These are phyloP conservation scores for Hortiboletus campestris DNA, from an alignment of 768 basidiomycete genomes.

Conservation along the genomic window DNA sequence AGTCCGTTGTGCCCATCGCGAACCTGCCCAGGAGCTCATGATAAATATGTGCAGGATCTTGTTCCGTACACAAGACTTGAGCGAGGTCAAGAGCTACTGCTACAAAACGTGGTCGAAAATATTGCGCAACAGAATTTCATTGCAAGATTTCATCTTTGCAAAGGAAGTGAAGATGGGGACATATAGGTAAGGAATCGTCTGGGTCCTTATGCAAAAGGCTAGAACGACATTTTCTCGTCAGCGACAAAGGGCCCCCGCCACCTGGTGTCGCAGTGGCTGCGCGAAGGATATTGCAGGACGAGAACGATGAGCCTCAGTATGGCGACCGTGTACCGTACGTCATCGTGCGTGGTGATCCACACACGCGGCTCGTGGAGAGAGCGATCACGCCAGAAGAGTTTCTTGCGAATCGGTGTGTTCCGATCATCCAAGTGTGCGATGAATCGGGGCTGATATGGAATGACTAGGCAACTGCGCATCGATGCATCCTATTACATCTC, in stretches of 20 bases:
- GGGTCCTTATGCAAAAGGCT: not conserved
- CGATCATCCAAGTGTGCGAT: not conserved
- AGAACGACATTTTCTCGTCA: constrained; percentile 27
- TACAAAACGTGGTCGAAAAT: constrained; percentile 81
- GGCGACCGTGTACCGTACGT: constrained; percentile 93
- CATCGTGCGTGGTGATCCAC: constrained; percentile 64
- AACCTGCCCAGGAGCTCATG: not conserved
- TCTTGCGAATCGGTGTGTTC: constrained; percentile 55
- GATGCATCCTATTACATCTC: constrained; percentile 90
- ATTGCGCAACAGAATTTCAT: constrained; percentile 71
- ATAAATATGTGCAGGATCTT: constrained; percentile 60
- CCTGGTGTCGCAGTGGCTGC: constrained; percentile 92
- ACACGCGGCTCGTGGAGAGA: constrained; percentile 66
- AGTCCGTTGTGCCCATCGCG: constrained; percentile 47
- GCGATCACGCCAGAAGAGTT: constrained; percentile 74
- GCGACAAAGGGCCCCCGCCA: constrained; percentile 81
- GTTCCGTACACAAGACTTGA: constrained; percentile 88
- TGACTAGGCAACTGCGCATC: constrained; percentile 60
- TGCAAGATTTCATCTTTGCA: constrained; percentile 94
- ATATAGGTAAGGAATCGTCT: constrained; percentile 60
- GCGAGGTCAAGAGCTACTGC: constrained; percentile 86
- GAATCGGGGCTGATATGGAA: not conserved
- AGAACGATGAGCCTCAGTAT: constrained; percentile 83
- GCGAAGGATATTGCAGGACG: constrained; percentile 68
- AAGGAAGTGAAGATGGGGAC: constrained; percentile 93